Evolutionary conservation across 306 rosid genomes (phyloP), one percentile per base, ranked within the genome.

Genomic region (Coriaria nepalensis): DNA sequence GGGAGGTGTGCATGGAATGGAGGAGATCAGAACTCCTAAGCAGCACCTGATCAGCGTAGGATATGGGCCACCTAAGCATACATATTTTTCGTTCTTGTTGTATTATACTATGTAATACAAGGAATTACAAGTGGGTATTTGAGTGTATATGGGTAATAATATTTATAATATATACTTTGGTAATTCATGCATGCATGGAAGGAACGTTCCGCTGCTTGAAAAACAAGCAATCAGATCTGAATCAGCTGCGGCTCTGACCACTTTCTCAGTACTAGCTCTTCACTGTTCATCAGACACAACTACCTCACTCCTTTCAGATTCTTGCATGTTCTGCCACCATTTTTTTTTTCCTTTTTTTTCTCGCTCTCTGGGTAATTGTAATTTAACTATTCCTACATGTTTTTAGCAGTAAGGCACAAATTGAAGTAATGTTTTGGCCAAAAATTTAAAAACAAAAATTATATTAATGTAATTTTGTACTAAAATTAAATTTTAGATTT

Each of bases 31-130:
- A 36, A 13, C 29, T 20, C 29, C 33, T 7, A 34, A 49, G 73
- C 75, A 60, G 73, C 60, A 61, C 78, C 78, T 72, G 82, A 68
- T 48, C 74, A 62, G 72, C 75, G 69, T 43, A 68, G 68, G 50
- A 36, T 45, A 71, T 56, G 78, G 70, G 60, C 62, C 77, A 67
- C 73, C 63, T 20, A 20, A 20, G 29, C 81, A 74, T 70, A 73
- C 62, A 57, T 47, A 33, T 6, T 9, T 61, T 66, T 66, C 43
- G 61, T 54, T 56, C 56, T 51, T 45, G 49, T 54, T 61, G 42
- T 45, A 14, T 12, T 20, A 34, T 38, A 42, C 39, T 14, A 50
- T 4, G 47, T 8, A 11, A 6, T 9, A 47, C 47, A 15, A 20
- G 29, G 6, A 0, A 6, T 13, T 13, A 6, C 32, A 20, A 20